phyloP scores from a whole-genome alignment of 1,284 basidiomycete genomes.

The Takashimella koratensis region DNA sequence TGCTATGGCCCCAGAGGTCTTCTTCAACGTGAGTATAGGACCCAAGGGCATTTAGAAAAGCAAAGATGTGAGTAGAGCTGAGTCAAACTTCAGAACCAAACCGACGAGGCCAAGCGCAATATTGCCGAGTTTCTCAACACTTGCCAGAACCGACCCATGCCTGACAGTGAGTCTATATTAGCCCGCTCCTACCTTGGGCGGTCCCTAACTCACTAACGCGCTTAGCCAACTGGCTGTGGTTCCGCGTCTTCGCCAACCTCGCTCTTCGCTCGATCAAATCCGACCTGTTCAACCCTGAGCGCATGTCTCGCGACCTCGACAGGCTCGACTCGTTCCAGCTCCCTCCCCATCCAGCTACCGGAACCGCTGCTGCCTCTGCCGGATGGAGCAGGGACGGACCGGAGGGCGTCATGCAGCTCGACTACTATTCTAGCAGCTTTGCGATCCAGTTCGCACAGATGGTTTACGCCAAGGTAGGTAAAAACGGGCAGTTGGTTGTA shows the following conservation, averaged over 20 bases:
- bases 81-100: slow-evolving; percentile 49
- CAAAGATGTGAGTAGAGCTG: neutral
- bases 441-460: slow-evolving; percentile 73
- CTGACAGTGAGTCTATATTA: slow-evolving; percentile 48
- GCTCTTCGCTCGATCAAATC: slow-evolving; percentile 64
- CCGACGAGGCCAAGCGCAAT: slow-evolving; percentile 56
- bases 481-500: too few species aligned
- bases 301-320: slow-evolving; percentile 69
- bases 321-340: slow-evolving; percentile 76
- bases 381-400: slow-evolving; percentile 75
- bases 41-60: too few species aligned
- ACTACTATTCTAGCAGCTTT: slow-evolving; percentile 75
- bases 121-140: slow-evolving; percentile 66
- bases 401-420: slow-evolving; percentile 69
- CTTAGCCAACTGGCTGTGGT: slow-evolving; percentile 74
- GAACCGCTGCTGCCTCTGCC: slow-evolving; percentile 46
- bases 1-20: slow-evolving; percentile 60
- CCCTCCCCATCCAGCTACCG: slow-evolving; percentile 34
- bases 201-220: slow-evolving; percentile 2
- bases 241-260: slow-evolving; percentile 73
- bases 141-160: slow-evolving; percentile 65
- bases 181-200: too few species aligned
- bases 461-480: slow-evolving; percentile 60
- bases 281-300: slow-evolving; percentile 56
- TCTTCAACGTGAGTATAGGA: slow-evolving; percentile 56